Percentiles rank a stretch among this genome's conserved stretches.
Evolutionary conservation across 176 grass and related monocot genomes (phyloP).

Genomic region (Oryza officinalis): DNA sequence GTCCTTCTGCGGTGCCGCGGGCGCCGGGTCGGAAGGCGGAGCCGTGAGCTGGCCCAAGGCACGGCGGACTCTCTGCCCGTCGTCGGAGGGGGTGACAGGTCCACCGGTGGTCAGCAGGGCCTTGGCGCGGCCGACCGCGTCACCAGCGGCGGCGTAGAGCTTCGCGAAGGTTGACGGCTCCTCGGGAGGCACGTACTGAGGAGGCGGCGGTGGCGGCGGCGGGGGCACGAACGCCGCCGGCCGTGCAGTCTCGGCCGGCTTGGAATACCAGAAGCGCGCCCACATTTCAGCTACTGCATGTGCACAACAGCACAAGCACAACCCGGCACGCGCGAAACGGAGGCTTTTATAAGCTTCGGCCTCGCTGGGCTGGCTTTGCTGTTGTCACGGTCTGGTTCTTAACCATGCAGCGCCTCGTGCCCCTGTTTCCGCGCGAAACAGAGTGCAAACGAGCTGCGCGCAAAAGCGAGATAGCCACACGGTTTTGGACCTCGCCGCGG

Average conservation of each 20-base stretch:
- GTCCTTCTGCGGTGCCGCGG: background rate
- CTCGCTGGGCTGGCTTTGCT: background rate
- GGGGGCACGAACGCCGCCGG: background rate
- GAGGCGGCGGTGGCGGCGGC: background rate
- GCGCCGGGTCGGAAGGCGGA: constrained; percentile 8
- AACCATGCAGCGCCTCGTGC: constrained; percentile 22
- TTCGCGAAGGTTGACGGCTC: constrained; percentile 14
- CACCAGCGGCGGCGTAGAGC: background rate
- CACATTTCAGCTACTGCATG: background rate
- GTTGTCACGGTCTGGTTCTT: background rate
- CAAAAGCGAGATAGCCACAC: background rate
- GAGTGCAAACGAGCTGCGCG: background rate
- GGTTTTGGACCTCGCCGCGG: background rate
- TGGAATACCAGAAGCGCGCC: constrained; percentile 23
- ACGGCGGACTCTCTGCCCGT: background rate
- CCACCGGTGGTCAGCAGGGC: background rate
- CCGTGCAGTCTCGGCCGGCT: constrained; percentile 1
- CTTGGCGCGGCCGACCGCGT: constrained; percentile 1
- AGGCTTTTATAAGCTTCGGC: background rate
- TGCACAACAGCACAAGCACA: background rate
- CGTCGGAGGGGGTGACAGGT: background rate
- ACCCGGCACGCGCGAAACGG: background rate
- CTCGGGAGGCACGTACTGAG: background rate
- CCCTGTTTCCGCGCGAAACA: constrained; percentile 26
- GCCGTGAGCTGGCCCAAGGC: constrained; percentile 3